A percentile compares a stretch with the other conserved stretches of the same genome.
Evolutionary conservation across 768 basidiomycete species (phyloP).

Genomic region (Myochromella boudieri): DNA sequence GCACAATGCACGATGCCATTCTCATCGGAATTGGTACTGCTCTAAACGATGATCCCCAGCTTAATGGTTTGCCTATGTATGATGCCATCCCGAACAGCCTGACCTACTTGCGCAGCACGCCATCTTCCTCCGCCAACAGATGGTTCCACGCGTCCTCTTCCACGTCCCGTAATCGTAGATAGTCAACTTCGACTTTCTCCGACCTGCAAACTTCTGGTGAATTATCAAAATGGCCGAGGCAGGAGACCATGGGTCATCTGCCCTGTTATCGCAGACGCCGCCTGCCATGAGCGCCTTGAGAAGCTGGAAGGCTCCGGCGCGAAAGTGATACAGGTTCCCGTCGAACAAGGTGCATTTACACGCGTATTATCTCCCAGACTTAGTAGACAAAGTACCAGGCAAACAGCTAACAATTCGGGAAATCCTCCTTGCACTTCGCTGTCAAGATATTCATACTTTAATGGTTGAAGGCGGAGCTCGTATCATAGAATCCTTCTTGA

Average conservation of each 20-base stretch:
- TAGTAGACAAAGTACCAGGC: constrained; percentile 2
- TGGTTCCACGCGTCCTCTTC: constrained; percentile 45
- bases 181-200: constrained; percentile 63
- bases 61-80: constrained; percentile 66
- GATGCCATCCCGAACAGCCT: not conserved
- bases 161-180: constrained; percentile 86
- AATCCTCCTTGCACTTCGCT: constrained; percentile 53
- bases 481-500: constrained; percentile 76
- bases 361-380: not conserved
- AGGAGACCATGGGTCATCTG: constrained; percentile 76
- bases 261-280: constrained; percentile 23
- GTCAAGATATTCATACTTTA: constrained; percentile 62
- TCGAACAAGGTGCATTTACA: constrained; percentile 29
- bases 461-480: constrained; percentile 97
- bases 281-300: constrained; percentile 32
- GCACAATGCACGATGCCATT: constrained; percentile 91
- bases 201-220: constrained; percentile 68
- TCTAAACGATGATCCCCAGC: constrained; percentile 88
- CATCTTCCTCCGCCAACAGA: constrained; percentile 46
- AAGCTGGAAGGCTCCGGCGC: constrained; percentile 69
- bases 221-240: constrained; percentile 58
- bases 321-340: constrained; percentile 52
- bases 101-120: constrained; percentile 40
- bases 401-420: constrained; percentile 39
- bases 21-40: constrained; percentile 89